Evolutionary conservation across 345 rosid species (phyloP).

Genomic region (Garcia nutans): DNA sequence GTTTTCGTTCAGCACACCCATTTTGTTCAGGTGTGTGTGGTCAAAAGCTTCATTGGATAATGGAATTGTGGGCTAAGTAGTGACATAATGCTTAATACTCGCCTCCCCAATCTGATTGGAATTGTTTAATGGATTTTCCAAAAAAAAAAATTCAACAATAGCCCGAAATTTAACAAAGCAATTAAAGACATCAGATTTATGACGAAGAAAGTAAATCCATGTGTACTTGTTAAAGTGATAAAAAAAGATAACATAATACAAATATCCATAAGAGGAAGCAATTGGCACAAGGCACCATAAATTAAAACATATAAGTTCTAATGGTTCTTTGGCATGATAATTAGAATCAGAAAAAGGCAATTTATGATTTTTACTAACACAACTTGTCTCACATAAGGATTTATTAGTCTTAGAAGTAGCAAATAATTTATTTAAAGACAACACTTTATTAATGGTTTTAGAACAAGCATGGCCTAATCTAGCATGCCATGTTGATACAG

Average conservation of each 20-base stretch:
- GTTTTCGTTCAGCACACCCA: background rate
- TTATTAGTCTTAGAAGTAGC: too few relatives aligned
- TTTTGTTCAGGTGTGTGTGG: background rate
- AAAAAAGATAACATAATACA: background rate
- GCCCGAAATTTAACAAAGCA: background rate
- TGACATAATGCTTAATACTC: background rate
- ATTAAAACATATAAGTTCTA: background rate
- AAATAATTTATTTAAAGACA: too few relatives aligned
- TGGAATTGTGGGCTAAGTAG: background rate
- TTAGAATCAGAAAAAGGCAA: too few relatives aligned
- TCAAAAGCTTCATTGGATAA: background rate
- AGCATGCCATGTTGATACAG: too few relatives aligned
- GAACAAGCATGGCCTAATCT: too few relatives aligned
- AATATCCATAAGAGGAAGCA: background rate
- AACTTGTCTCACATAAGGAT: too few relatives aligned
- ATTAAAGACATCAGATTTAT: background rate
- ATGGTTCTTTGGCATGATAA: background rate
- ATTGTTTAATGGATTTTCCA: background rate
- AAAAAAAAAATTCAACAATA: background rate
- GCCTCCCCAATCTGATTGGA: background rate
- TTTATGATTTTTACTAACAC: too few relatives aligned
- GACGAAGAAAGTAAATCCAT: too few relatives aligned
- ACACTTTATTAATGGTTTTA: too few relatives aligned
- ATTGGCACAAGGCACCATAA: background rate
- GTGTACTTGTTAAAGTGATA: too few relatives aligned